Conservation (phyloP, 768 basidiomycete species). For the Kwoniella botswanensis region DNA sequence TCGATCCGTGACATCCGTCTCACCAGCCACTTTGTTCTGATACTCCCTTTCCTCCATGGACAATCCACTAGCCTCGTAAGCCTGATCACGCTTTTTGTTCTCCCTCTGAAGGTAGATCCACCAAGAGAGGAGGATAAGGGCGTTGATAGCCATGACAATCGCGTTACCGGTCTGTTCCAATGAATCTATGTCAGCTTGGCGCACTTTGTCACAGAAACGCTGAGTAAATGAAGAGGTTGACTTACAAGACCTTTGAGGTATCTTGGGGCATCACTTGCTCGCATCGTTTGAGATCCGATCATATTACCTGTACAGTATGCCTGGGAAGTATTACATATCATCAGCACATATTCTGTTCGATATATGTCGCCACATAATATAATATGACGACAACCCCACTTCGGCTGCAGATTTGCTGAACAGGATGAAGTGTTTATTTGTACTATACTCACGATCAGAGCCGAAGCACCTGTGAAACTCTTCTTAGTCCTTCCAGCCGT, state of each 20-base stretch:
- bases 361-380: neutral
- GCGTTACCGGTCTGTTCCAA: constrained; percentile 27
- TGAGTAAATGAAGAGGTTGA: neutral
- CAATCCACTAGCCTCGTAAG: constrained; percentile 28
- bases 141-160: constrained; percentile 27
- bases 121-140: constrained; percentile 27
- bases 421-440: too few relatives aligned
- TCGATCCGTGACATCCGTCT: constrained; percentile 42
- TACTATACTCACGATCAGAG: constrained; percentile 28
- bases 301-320: constrained; percentile 38
- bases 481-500: constrained; percentile 44
- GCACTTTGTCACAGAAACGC: neutral
- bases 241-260: constrained; percentile 76
- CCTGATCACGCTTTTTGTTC: constrained; percentile 30
- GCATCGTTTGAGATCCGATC: constrained; percentile 33
- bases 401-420: too few relatives aligned
- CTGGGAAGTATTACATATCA: neutral
- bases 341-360: neutral
- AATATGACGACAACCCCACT: too few relatives aligned
- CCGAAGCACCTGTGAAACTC: constrained; percentile 21
- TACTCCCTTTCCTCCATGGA: constrained; percentile 32
- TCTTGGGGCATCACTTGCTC: constrained; percentile 65
- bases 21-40: constrained; percentile 31
- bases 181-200: constrained; percentile 9
- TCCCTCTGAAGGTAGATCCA: constrained; percentile 27